Conservation (phyloP, 495 filamentous ascomycete genomes). For the Niebla homalea region DNA sequence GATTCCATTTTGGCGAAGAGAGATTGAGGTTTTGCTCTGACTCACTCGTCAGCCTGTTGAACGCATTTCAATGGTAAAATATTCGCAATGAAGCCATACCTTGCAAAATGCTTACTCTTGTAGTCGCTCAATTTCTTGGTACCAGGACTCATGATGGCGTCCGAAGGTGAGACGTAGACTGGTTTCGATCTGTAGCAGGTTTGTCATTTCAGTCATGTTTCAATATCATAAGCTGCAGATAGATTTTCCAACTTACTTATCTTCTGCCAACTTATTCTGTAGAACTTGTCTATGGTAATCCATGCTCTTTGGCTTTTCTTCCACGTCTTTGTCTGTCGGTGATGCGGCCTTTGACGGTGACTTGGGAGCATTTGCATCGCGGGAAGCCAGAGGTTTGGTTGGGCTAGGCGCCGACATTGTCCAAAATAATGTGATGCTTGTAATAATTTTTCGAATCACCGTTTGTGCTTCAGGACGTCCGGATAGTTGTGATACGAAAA, state of each 20-base stretch:
- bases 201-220: not conserved
- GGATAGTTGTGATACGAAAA: too few relatives aligned
- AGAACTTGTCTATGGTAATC: conserved; percentile 71
- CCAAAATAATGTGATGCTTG: too few relatives aligned
- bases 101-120: conserved; percentile 66
- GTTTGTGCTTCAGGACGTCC: too few relatives aligned
- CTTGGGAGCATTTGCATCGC: conserved; percentile 43
- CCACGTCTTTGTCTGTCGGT: conserved; percentile 20
- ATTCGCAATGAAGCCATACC: conserved; percentile 34
- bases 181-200: conserved; percentile 30
- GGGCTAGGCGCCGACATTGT: conserved; percentile 17
- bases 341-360: conserved; percentile 14
- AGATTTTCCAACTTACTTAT: conserved; percentile 39
- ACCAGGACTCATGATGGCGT: conserved; percentile 84
- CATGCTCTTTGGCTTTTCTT: conserved; percentile 29
- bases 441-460: too few relatives aligned
- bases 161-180: conserved; percentile 79
- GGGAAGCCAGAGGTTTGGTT: conserved; percentile 30
- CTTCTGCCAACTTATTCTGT: conserved; percentile 55
- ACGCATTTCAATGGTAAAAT: not conserved
- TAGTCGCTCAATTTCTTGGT: conserved; percentile 79
- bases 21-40: conserved; percentile 47
- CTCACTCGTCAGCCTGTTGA: conserved; percentile 3
- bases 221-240: not conserved
- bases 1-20: conserved; percentile 47